Conservation (phyloP, 345 rosid genomes). For the Murraya paniculata region DNA sequence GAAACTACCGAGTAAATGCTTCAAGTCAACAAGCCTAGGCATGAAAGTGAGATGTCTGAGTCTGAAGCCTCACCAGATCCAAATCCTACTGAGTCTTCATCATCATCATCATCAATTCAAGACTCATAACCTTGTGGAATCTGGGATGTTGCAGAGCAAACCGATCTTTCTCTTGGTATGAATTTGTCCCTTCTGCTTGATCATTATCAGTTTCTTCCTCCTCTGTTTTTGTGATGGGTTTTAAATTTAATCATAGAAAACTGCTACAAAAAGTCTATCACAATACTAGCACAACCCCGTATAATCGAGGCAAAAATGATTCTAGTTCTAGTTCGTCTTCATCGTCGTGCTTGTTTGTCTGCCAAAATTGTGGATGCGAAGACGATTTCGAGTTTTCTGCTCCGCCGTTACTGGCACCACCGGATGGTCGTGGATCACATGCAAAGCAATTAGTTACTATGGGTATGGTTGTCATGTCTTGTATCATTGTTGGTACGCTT, state of each 20-base stretch:
- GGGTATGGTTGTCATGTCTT: conserved; percentile 3
- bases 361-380: background rate
- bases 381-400: background rate
- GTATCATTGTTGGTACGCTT: conserved; percentile 19
- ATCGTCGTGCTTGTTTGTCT: too few relatives aligned
- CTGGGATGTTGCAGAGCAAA: background rate
- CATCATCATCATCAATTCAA: background rate
- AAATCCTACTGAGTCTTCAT: background rate
- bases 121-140: background rate
- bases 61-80: background rate
- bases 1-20: conserved; percentile 24
- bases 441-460: background rate
- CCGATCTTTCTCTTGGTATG: background rate
- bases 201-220: conserved; percentile 6
- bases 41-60: background rate
- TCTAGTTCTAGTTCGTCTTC: rapidly evolving
- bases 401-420: background rate
- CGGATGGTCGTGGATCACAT: background rate
- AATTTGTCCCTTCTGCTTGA: background rate
- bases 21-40: background rate
- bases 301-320: background rate
- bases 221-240: conserved; percentile 9
- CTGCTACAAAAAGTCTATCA: rapidly evolving
- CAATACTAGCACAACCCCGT: rapidly evolving
- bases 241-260: background rate